phyloP scores from a whole-genome alignment of 2,329 filamentous ascomycete genomes.

The Colletotrichum caudatum region DNA sequence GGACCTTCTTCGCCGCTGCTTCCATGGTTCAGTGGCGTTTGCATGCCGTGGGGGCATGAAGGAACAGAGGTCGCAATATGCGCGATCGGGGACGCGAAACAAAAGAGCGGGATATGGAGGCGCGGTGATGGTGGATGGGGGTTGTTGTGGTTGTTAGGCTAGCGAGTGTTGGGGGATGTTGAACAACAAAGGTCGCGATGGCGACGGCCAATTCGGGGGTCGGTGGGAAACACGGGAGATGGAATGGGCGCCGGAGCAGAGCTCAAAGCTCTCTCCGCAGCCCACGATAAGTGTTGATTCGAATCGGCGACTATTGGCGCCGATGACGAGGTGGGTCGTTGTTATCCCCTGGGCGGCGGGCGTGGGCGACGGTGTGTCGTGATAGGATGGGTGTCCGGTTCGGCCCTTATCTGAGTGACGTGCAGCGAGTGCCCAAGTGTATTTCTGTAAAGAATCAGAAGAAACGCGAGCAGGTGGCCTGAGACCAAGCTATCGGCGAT shows the following conservation, averaged over 20 bases:
- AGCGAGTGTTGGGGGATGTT: slow-evolving; percentile 25
- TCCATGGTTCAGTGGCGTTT: slow-evolving; percentile 63
- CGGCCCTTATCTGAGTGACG: slow-evolving; percentile 24
- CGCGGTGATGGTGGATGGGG: slow-evolving; percentile 24
- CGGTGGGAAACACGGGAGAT: slow-evolving; percentile 15
- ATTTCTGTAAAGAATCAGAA: slow-evolving; percentile 9
- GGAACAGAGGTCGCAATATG: slow-evolving; percentile 25
- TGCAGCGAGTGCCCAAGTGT: slow-evolving; percentile 12
- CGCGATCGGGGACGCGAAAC: slow-evolving; percentile 25
- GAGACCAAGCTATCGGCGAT: slow-evolving; percentile 25
- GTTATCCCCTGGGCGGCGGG: slow-evolving; percentile 9
- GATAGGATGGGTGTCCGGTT: slow-evolving; percentile 35
- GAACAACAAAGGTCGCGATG: slow-evolving; percentile 40
- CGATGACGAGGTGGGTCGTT: slow-evolving; percentile 16
- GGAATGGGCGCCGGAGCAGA: slow-evolving; percentile 45
- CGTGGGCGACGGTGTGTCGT: slow-evolving; percentile 31
- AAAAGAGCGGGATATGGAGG: slow-evolving; percentile 1
- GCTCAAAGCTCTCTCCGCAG: slow-evolving; percentile 46
- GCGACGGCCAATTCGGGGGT: slow-evolving; percentile 30
- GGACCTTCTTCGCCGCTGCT: slow-evolving; percentile 68
- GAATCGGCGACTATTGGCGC: slow-evolving; percentile 29
- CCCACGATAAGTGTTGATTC: slow-evolving; percentile 37
- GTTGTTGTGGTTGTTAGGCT: slow-evolving; percentile 27
- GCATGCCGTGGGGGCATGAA: slow-evolving; percentile 43
- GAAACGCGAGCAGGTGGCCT: slow-evolving; percentile 28